Percentiles rank a stretch among this genome's conserved stretches.
phyloP scores from a whole-genome alignment of 129 eudicot genomes.

The Flaveria brownii region DNA sequence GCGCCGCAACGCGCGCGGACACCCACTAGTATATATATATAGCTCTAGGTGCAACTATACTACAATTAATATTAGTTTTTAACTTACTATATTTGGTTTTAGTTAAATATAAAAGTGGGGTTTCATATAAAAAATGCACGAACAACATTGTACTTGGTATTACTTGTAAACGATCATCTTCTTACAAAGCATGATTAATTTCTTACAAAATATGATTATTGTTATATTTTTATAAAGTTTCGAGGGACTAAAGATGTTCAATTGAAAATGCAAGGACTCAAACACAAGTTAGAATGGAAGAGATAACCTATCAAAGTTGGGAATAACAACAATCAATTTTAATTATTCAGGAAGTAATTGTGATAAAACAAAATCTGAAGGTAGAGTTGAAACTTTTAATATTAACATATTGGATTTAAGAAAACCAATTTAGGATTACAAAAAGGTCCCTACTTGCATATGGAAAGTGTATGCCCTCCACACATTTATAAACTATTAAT shows the following conservation, averaged over 20 bases:
- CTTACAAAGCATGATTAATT: background rate
- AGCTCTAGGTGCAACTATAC: background rate
- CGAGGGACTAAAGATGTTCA: background rate
- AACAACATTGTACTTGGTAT: background rate
- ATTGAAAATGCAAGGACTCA: background rate
- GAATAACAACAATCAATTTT: background rate
- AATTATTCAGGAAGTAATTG: background rate
- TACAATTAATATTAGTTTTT: too few species aligned
- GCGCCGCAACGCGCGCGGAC: too few species aligned
- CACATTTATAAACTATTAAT: conserved; percentile 20
- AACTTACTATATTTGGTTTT: too few species aligned
- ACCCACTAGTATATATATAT: too few species aligned
- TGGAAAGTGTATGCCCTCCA: conserved; percentile 24
- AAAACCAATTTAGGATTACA: conserved; percentile 14
- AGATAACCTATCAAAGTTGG: conserved; percentile 3
- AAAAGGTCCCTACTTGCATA: conserved; percentile 15
- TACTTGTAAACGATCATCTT: background rate
- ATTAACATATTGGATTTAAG: background rate
- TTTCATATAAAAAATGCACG: too few species aligned
- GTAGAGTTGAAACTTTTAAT: background rate
- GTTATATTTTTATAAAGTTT: background rate
- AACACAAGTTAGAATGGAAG: background rate
- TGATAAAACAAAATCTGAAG: background rate
- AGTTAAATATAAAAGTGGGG: background rate
- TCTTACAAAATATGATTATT: background rate